Base-by-base conservation (phyloP, 2,329 filamentous ascomycete genomes). In the Diatrype stigma region DNA sequence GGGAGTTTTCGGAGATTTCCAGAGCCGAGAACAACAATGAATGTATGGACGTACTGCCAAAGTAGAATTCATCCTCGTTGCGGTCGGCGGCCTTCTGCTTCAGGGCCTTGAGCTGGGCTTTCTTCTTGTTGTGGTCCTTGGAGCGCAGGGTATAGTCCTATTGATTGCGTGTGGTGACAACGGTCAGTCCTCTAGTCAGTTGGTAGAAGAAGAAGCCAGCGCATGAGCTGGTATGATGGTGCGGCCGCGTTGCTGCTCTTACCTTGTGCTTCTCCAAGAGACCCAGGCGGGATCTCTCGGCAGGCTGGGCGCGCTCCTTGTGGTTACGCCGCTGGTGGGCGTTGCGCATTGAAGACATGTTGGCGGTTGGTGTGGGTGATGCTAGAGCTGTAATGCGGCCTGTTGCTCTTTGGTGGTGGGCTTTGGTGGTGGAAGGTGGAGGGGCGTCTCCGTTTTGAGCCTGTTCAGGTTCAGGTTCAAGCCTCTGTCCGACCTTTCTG, bases 261-360 rank as follows among this genome's bases (percentile, higher is more conserved):
- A 86, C 86, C 76, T 96, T 96, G 79, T 94, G 89, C 75, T 99
- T 97, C 71, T 97, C 94, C 55, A 97, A 85, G 21, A 97, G 81
- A 57, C 94, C 94, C 73, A 91, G 90, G 75, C 90, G 90, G 58
- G 86, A 77, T 48, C 94, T 89, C 67, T 92, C 89, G 56, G 83
- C 72, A 38, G 92, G 89, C 70, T 97, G 94, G 34, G 89, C 89
- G 62, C 94, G 87, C 78, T 97, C 94, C 61, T 86, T 83, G 72
- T 97, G 93, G 60, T 90, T 87, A 65, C 90, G 90, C 71, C 90
- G 83, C 61, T 90, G 83, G 54, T 92, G 81, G 67, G 80, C 77
- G 64, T 84, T 84, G 56, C 80, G 74, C 69, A 84, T 77, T 2
- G 81, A 82, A 32, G 79, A 82, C 79, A 82, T 80, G 30, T 38